Percentiles rank a stretch among this genome's conserved stretches.
Evolutionary conservation across 805 yeast species (phyloP).

Genomic region (Maudiozyma barnettii): DNA sequence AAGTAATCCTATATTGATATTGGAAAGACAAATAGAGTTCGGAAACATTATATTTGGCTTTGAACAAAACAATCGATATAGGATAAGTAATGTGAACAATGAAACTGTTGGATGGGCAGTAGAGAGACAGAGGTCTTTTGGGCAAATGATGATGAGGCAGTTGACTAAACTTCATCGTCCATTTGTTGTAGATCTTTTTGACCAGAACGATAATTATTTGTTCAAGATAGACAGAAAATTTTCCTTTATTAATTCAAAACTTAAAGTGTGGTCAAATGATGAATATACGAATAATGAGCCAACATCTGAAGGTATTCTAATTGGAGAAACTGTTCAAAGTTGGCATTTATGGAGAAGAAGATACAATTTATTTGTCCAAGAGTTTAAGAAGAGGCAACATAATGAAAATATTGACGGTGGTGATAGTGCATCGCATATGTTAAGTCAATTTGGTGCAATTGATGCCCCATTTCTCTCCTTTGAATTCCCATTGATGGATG

Average conservation of each 20-base stretch:
- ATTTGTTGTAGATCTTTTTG: conserved; percentile 62
- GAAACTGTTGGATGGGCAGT: conserved; percentile 67
- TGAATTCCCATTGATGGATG: conserved; percentile 70
- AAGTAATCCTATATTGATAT: conserved; percentile 72
- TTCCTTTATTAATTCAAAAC: conserved; percentile 80
- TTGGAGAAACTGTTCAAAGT: conserved; percentile 84
- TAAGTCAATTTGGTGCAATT: conserved; percentile 74
- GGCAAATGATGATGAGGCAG: conserved; percentile 70
- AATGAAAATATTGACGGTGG: conserved; percentile 9
- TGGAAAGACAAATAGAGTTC: conserved; percentile 81
- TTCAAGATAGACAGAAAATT: conserved; percentile 73
- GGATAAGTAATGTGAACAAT: conserved; percentile 64
- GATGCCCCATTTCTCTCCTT: conserved; percentile 84
- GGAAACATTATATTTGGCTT: conserved; percentile 82
- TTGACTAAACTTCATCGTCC: conserved; percentile 82
- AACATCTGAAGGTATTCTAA: conserved; percentile 30
- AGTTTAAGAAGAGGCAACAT: conserved; percentile 28
- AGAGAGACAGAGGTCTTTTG: conserved; percentile 68
- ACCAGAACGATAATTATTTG: conserved; percentile 48
- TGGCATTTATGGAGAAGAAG: conserved; percentile 94
- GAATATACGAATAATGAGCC: conserved; percentile 25
- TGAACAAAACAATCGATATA: conserved; percentile 82
- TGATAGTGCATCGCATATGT: conserved; percentile 14
- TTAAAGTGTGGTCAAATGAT: conserved; percentile 33
- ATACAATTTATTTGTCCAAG: conserved; percentile 55